Percentiles rank a stretch among this genome's conserved stretches.
These are phyloP conservation scores for Calocera cornea DNA, from an alignment of 768 basidiomycete genomes.

Conservation along the genomic window DNA sequence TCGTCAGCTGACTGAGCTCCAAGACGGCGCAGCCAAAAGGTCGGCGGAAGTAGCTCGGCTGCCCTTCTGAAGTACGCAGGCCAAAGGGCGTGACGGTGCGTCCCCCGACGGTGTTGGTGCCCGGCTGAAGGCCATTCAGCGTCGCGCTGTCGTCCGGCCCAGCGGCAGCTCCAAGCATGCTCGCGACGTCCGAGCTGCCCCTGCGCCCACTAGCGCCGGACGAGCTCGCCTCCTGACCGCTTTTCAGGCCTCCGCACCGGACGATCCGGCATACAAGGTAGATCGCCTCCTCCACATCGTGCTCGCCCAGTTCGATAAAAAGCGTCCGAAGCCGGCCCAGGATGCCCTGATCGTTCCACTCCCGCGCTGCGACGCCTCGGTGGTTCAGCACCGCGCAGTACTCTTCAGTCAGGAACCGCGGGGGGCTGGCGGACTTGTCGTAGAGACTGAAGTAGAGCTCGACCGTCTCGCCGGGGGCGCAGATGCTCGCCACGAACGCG, in stretches of 20 bases:
- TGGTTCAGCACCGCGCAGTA: constrained; percentile 82
- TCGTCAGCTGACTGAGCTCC: constrained; percentile 62
- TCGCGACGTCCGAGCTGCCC: neutral
- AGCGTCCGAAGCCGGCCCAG: constrained; percentile 58
- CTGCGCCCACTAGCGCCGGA: neutral
- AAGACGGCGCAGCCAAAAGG: constrained; percentile 95
- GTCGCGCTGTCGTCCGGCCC: neutral
- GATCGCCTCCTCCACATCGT: constrained; percentile 73
- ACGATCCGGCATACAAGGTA: constrained; percentile 86
- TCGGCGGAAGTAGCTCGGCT: constrained; percentile 44
- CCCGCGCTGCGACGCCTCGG: constrained; percentile 73
- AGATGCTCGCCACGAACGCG: constrained; percentile 82
- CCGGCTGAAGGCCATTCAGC: neutral
- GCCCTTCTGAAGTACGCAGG: neutral
- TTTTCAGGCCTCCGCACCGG: constrained; percentile 72
- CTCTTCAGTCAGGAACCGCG: constrained; percentile 84
- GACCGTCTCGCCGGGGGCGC: constrained; percentile 79
- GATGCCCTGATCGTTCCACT: constrained; percentile 38
- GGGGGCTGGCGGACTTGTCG: constrained; percentile 52
- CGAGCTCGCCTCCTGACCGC: constrained; percentile 30
- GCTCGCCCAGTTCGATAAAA: constrained; percentile 75
- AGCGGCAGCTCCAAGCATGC: neutral
- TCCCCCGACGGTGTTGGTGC: neutral
- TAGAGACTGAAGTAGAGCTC: constrained; percentile 91
- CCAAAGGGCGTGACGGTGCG: neutral